Percentiles rank a stretch among this genome's conserved stretches.
phyloP scores from a whole-genome alignment of 129 eudicot species.

The Ambrosia trifida region DNA sequence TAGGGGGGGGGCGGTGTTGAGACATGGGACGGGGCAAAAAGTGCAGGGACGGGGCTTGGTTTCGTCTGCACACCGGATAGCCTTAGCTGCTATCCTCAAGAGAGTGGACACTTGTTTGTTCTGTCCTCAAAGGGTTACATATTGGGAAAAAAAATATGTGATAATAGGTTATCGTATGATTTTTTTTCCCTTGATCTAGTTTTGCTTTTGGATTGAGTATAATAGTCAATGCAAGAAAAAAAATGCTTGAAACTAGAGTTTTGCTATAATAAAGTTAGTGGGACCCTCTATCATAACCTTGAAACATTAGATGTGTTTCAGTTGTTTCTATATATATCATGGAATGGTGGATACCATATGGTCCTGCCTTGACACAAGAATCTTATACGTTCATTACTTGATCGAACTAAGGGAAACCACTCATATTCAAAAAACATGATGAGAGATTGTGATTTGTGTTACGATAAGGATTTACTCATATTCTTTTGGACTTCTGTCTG shows the following conservation, averaged over 20 bases:
- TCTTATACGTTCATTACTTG: background rate
- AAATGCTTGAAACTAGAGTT: background rate
- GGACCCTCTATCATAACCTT: background rate
- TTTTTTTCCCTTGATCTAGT: background rate
- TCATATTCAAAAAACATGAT: background rate
- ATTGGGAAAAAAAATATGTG: background rate
- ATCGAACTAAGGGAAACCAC: background rate
- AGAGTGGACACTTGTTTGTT: slow-evolving; percentile 5
- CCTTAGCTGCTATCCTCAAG: slow-evolving; percentile 9
- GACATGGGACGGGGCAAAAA: too few species aligned
- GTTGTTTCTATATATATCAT: background rate
- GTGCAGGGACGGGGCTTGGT: too few species aligned
- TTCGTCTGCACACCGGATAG: too few species aligned
- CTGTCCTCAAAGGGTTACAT: background rate
- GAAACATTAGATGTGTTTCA: background rate
- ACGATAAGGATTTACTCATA: background rate
- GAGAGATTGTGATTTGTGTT: too few species aligned
- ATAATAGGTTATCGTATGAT: background rate
- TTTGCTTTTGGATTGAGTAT: background rate
- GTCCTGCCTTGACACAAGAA: background rate
- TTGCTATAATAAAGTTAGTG: slow-evolving; percentile 1
- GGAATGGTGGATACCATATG: too few species aligned
- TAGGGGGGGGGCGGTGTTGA: too few species aligned
- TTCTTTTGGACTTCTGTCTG: background rate
- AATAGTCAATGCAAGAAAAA: background rate